Conservation (phyloP, 2,329 filamentous ascomycete genomes). For the Epichloe gansuensis region DNA sequence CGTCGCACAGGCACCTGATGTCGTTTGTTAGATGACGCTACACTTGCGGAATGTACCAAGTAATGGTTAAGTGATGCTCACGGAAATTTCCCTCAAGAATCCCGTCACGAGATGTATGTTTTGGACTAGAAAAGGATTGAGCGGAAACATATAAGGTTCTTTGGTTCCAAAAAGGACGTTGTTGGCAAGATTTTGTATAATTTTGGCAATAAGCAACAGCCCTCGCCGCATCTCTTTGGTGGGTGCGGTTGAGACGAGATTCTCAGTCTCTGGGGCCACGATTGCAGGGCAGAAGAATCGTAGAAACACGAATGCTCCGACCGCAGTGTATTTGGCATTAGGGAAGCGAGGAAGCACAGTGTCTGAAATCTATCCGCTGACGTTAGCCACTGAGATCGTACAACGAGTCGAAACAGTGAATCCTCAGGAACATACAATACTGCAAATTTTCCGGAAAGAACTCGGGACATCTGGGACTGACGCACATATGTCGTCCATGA, state of each 20-base stretch:
- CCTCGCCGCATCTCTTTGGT: slow-evolving; percentile 60
- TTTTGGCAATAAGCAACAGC: slow-evolving; percentile 56
- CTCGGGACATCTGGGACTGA: slow-evolving; percentile 49
- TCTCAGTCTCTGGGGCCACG: slow-evolving; percentile 56
- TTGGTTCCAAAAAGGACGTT: slow-evolving; percentile 62
- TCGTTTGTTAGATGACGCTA: slow-evolving; percentile 3
- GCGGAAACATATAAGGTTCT: slow-evolving; percentile 59
- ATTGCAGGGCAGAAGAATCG: slow-evolving; percentile 64
- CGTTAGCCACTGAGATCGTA: neutral
- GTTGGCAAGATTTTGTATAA: slow-evolving; percentile 60
- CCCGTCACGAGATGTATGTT: slow-evolving; percentile 57
- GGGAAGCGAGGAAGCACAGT: slow-evolving; percentile 53
- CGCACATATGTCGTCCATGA: slow-evolving; percentile 58
- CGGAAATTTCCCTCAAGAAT: slow-evolving; percentile 56
- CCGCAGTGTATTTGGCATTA: slow-evolving; percentile 60
- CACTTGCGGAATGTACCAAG: neutral
- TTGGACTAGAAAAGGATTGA: slow-evolving; percentile 56
- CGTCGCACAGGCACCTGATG: slow-evolving; percentile 34
- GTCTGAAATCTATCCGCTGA: slow-evolving; percentile 38
- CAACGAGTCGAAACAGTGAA: neutral
- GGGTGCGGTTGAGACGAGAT: slow-evolving; percentile 46
- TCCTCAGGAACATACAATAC: slow-evolving; percentile 36
- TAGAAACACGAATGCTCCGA: slow-evolving; percentile 59
- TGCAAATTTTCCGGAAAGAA: slow-evolving; percentile 55
- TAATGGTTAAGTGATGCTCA: slow-evolving; percentile 15